phyloP scores from a whole-genome alignment of 352 stramenopile species.

The Phytophthora pseudosyringae region DNA sequence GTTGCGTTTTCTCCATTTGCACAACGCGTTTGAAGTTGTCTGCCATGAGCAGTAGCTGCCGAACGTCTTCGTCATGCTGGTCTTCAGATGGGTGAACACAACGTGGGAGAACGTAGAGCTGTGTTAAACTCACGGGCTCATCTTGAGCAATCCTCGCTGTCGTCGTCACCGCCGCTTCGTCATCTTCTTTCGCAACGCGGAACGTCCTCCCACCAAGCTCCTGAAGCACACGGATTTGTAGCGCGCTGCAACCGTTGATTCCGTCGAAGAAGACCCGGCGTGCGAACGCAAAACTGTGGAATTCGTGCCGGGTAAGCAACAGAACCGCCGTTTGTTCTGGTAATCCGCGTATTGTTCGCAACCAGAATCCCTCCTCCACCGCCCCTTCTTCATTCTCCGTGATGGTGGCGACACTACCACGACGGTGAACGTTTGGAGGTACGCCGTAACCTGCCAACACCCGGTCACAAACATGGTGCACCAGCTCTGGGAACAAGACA shows the following conservation, averaged over 20 bases:
- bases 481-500: conserved; percentile 34
- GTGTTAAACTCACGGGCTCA: neutral
- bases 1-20: conserved; percentile 41
- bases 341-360: conserved; percentile 18
- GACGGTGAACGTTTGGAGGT: conserved; percentile 17
- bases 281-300: conserved; percentile 45
- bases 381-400: conserved; percentile 2
- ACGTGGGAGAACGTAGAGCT: conserved; percentile 28
- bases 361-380: conserved; percentile 26
- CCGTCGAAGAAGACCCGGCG: conserved; percentile 41
- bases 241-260: conserved; percentile 3
- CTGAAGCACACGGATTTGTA: conserved; percentile 33
- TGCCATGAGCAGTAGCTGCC: conserved; percentile 40
- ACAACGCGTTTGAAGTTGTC: conserved; percentile 34
- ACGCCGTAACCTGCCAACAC: conserved; percentile 38
- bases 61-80: conserved; percentile 7
- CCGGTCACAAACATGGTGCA: conserved; percentile 34
- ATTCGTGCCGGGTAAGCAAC: conserved; percentile 25
- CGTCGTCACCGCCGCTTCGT: neutral
- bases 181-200: neutral
- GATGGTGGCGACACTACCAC: neutral
- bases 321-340: conserved; percentile 35
- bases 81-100: conserved; percentile 7
- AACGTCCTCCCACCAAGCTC: conserved; percentile 21
- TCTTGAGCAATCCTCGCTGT: neutral